Evolutionary conservation across 768 basidiomycete genomes (phyloP).

Genomic region (Gymnopilus dilepis): DNA sequence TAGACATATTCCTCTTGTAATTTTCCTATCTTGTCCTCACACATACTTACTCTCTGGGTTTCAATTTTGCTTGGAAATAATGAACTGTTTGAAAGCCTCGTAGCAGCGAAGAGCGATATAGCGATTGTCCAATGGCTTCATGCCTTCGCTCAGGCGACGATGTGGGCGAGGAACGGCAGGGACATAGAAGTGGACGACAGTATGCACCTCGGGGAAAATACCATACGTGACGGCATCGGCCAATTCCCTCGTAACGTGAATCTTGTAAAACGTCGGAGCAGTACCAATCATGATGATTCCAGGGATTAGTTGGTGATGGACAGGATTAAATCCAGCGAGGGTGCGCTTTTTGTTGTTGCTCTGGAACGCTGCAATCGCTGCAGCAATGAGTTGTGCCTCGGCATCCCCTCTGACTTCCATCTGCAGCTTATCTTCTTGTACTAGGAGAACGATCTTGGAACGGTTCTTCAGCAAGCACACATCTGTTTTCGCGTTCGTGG

Average conservation of each 20-base stretch:
- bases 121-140: slow-evolving; percentile 38
- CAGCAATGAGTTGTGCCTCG: slow-evolving; percentile 30
- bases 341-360: slow-evolving; percentile 28
- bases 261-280: slow-evolving; percentile 37
- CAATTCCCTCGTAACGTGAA: slow-evolving; percentile 30
- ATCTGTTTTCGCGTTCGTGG: slow-evolving; percentile 30
- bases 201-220: slow-evolving; percentile 25
- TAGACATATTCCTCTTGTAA: not conserved
- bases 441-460: slow-evolving; percentile 31
- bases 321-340: not conserved
- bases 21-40: not conserved
- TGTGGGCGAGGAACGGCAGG: slow-evolving; percentile 24
- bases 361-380: slow-evolving; percentile 29
- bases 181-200: slow-evolving; percentile 18
- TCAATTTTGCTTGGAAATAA: too few species aligned
- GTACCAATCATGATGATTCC: slow-evolving; percentile 38
- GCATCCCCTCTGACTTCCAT: slow-evolving; percentile 15
- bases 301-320: slow-evolving; percentile 29
- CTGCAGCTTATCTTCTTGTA: slow-evolving; percentile 30
- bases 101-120: slow-evolving; percentile 31
- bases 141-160: slow-evolving; percentile 31
- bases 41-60: not conserved
- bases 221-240: slow-evolving; percentile 16
- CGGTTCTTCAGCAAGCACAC: slow-evolving; percentile 35
- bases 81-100: slow-evolving; percentile 36